phyloP scores from a whole-genome alignment of 805 yeast genomes.

The Cyberlindnera lachancei region DNA sequence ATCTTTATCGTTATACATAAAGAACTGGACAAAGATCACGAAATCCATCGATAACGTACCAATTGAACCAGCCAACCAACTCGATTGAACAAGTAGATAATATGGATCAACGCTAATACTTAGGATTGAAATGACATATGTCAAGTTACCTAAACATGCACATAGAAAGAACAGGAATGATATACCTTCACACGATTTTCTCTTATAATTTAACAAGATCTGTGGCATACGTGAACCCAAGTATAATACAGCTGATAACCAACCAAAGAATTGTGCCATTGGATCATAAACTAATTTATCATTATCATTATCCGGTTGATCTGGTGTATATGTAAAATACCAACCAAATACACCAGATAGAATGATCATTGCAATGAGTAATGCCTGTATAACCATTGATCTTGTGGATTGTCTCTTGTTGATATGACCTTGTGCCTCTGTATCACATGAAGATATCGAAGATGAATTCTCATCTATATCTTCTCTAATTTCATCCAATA shows the following conservation, averaged over 20 bases:
- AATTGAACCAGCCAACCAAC: conserved; percentile 88
- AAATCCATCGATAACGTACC: conserved; percentile 85
- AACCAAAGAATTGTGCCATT: conserved; percentile 83
- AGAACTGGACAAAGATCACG: conserved; percentile 78
- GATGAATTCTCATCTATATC: conserved; percentile 26
- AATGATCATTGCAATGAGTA: conserved; percentile 60
- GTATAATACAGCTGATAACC: conserved; percentile 63
- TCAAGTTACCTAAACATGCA: conserved; percentile 90
- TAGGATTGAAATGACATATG: conserved; percentile 82
- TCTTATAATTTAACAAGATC: conserved; percentile 70
- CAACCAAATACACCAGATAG: conserved; percentile 83
- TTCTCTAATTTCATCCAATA: conserved; percentile 52
- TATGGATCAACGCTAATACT: conserved; percentile 62
- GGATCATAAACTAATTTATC: conserved; percentile 61
- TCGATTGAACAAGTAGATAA: conserved; percentile 72
- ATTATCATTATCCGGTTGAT: conserved; percentile 23
- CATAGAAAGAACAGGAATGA: conserved; percentile 89
- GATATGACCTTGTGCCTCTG: conserved; percentile 5
- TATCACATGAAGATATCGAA: conserved; percentile 4
- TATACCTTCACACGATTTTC: conserved; percentile 93
- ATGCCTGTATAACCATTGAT: conserved; percentile 22
- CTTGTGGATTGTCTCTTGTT: conserved; percentile 8
- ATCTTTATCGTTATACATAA: conserved; percentile 40
- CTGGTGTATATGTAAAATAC: conserved; percentile 56
- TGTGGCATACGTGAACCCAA: conserved; percentile 92